phyloP scores from a whole-genome alignment of 148 eudicot species.

The Vaccinium myrtillus region DNA sequence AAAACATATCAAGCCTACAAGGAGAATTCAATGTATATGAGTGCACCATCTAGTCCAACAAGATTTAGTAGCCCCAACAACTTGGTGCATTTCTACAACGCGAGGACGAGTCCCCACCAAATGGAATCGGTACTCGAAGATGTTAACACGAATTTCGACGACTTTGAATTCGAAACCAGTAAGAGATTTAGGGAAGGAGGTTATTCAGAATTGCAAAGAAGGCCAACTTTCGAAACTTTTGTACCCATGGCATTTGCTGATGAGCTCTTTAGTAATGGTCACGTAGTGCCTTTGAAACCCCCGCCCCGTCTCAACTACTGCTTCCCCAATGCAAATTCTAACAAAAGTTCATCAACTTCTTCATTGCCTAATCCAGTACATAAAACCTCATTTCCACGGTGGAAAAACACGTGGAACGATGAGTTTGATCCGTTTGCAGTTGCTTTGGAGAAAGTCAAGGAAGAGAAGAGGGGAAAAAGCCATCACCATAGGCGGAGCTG shows the following conservation, averaged over 20 bases:
- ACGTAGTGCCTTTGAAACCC: conserved; percentile 53
- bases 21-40: not conserved
- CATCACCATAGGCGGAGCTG: conserved; percentile 26
- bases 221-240: conserved; percentile 11
- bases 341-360: conserved; percentile 11
- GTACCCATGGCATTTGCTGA: conserved; percentile 53
- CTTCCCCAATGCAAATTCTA: conserved; percentile 29
- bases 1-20: not conserved
- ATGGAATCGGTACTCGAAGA: not conserved
- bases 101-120: conserved; percentile 10
- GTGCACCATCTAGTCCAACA: conserved; percentile 9
- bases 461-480: conserved; percentile 24
- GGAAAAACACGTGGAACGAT: conserved; percentile 42
- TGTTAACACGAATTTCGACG: conserved; percentile 13
- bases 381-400: conserved; percentile 41
- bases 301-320: conserved; percentile 47
- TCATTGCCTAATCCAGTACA: conserved; percentile 44
- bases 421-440: conserved; percentile 61
- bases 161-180: conserved; percentile 61
- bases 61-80: not conserved
- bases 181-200: conserved; percentile 28
- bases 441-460: conserved; percentile 63
- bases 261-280: conserved; percentile 51
- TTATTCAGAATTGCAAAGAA: conserved; percentile 5
- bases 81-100: conserved; percentile 20